Evolutionary conservation across 202 grass and related monocot genomes (phyloP).

Genomic region (Brachypodium distachyon): DNA sequence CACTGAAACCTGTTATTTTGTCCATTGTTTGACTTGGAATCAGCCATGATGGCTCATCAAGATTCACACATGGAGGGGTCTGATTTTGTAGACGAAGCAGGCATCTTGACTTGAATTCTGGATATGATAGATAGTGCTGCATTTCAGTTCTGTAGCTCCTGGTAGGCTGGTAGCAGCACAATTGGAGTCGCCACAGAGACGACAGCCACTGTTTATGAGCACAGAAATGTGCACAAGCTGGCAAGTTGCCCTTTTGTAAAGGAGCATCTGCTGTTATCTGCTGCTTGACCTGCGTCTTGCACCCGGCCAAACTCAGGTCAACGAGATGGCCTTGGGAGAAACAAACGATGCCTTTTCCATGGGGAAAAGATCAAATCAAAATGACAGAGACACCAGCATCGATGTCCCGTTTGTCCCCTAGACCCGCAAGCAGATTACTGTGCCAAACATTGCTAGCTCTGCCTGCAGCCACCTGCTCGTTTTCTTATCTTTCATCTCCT

Average conservation of each 20-base stretch:
- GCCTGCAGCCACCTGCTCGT: neutral
- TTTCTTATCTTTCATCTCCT: neutral
- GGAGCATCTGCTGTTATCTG: neutral
- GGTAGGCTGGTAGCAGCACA: neutral
- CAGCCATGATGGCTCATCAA: neutral
- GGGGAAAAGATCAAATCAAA: too few relatives aligned
- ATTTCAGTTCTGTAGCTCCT: neutral
- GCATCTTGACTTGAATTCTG: too few relatives aligned
- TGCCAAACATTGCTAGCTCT: neutral
- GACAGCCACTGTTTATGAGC: neutral
- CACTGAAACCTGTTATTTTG: neutral
- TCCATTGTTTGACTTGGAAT: neutral
- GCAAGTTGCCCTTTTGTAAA: neutral
- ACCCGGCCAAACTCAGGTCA: neutral
- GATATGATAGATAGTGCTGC: neutral
- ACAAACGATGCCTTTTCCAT: slow-evolving; percentile 16
- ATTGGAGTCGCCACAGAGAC: neutral
- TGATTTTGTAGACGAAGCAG: neutral
- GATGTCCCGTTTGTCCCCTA: neutral
- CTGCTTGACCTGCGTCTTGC: neutral
- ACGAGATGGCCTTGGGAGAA: neutral
- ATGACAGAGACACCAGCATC: neutral
- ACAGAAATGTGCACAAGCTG: neutral
- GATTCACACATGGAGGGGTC: neutral
- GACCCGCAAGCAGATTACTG: neutral